phyloP scores from a whole-genome alignment of 495 filamentous ascomycete species.

The Trichoderma virens region DNA sequence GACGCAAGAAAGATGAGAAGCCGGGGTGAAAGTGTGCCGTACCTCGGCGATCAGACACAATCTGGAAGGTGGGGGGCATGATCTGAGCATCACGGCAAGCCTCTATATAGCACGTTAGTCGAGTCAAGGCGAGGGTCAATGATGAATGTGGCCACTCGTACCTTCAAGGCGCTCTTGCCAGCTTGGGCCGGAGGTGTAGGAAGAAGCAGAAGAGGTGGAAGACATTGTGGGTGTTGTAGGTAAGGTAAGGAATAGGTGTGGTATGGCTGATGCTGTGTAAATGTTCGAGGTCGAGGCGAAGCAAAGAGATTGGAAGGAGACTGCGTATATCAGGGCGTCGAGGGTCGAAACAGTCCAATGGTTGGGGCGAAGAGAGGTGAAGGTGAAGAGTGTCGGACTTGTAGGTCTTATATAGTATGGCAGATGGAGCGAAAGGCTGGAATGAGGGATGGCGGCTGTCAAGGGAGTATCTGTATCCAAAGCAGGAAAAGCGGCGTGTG shows the following conservation, averaged over 20 bases:
- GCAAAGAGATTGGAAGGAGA: background rate
- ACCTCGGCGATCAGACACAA: constrained; percentile 76
- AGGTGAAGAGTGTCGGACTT: background rate
- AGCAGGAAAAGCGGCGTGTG: background rate
- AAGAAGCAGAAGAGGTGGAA: background rate
- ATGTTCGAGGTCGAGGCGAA: background rate
- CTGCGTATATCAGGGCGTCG: background rate
- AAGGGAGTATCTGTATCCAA: background rate
- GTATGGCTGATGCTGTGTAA: background rate
- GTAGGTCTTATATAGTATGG: background rate
- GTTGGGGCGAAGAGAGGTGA: background rate
- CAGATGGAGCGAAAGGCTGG: background rate
- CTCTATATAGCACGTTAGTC: constrained; percentile 33
- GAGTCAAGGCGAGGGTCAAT: background rate
- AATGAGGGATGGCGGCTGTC: background rate
- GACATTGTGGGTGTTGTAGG: background rate
- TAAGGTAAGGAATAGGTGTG: background rate
- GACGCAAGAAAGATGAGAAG: background rate
- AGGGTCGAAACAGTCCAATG: background rate
- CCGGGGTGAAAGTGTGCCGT: constrained; percentile 20
- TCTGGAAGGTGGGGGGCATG: constrained; percentile 54
- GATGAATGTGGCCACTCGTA: constrained; percentile 10
- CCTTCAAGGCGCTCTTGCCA: constrained; percentile 32
- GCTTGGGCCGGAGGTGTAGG: background rate
- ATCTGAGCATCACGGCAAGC: constrained; percentile 51